A percentile compares a stretch with the other conserved stretches of the same genome.
Evolutionary conservation across 2,329 filamentous ascomycete species (phyloP).

Genomic region (Neopestalotiopsis clavispora): DNA sequence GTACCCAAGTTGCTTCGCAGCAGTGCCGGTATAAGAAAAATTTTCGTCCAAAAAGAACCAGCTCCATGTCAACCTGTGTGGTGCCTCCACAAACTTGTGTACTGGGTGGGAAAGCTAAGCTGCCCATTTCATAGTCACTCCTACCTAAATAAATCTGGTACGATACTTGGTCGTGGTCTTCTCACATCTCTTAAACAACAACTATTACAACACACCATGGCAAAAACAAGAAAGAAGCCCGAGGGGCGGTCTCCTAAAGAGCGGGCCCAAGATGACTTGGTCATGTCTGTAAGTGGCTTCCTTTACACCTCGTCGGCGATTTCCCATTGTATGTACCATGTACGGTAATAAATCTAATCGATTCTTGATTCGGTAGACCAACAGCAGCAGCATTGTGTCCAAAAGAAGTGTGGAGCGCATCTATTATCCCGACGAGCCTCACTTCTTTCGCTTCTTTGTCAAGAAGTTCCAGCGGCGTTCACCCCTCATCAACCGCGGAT

Average conservation of each 20-base stretch:
- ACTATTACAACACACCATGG: slow-evolving; percentile 10
- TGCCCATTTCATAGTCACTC: not conserved
- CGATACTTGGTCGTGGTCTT: not conserved
- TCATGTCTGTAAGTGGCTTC: slow-evolving; percentile 53
- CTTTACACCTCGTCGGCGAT: not conserved
- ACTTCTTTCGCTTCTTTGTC: slow-evolving; percentile 89
- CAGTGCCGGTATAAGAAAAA: not conserved
- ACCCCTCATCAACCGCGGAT: slow-evolving; percentile 90
- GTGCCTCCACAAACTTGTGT: not conserved
- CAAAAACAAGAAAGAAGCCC: slow-evolving; percentile 15
- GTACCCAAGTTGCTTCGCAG: not conserved
- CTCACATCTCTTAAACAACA: not conserved
- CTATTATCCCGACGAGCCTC: slow-evolving; percentile 77
- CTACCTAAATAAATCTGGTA: not conserved
- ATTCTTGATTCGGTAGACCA: slow-evolving; percentile 61
- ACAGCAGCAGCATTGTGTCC: slow-evolving; percentile 89
- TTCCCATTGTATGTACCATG: not conserved
- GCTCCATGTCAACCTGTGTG: not conserved
- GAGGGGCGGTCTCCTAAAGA: slow-evolving; percentile 29
- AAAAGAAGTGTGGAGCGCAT: slow-evolving; percentile 91
- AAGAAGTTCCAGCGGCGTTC: slow-evolving; percentile 80
- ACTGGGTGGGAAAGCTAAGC: not conserved
- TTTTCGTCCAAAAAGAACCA: not conserved
- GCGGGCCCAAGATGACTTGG: slow-evolving; percentile 50
- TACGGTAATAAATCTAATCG: not conserved